A percentile compares a stretch with the other conserved stretches of the same genome.
phyloP scores from a whole-genome alignment of 2,329 filamentous ascomycete genomes.

The Colletotrichum viniferum region DNA sequence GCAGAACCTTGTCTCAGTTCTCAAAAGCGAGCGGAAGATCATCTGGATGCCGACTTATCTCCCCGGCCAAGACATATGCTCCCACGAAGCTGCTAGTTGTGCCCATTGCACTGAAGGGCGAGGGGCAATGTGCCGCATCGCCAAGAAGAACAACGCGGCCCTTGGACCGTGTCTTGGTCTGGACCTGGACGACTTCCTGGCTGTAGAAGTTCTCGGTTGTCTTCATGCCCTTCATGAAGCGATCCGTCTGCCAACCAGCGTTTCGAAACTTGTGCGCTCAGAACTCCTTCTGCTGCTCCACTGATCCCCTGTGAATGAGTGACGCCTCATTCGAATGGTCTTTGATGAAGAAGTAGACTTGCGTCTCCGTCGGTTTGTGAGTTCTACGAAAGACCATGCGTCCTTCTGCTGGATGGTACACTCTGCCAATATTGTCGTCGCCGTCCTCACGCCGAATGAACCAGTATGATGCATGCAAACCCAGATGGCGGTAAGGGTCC shows the following conservation, averaged over 20 bases:
- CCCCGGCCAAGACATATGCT: constrained; percentile 56
- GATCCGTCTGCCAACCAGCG: constrained; percentile 43
- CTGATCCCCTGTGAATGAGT: background rate
- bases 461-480: background rate
- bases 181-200: constrained; percentile 45
- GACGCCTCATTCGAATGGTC: constrained; percentile 23
- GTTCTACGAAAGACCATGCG: constrained; percentile 37
- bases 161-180: constrained; percentile 32
- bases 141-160: constrained; percentile 50
- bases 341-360: constrained; percentile 37
- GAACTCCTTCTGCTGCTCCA: constrained; percentile 36
- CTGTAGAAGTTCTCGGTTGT: constrained; percentile 45
- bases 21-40: background rate
- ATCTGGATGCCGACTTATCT: constrained; percentile 33
- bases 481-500: background rate
- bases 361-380: constrained; percentile 27
- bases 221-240: constrained; percentile 32
- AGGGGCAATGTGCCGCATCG: constrained; percentile 51
- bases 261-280: constrained; percentile 34
- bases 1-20: constrained; percentile 5
- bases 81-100: constrained; percentile 46
- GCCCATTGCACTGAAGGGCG: constrained; percentile 49
- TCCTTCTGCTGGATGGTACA: constrained; percentile 31
- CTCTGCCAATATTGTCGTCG: constrained; percentile 29
- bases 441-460: background rate